Conservation (phyloP, 768 basidiomycete genomes). For the Leccinum aurantiacum region DNA sequence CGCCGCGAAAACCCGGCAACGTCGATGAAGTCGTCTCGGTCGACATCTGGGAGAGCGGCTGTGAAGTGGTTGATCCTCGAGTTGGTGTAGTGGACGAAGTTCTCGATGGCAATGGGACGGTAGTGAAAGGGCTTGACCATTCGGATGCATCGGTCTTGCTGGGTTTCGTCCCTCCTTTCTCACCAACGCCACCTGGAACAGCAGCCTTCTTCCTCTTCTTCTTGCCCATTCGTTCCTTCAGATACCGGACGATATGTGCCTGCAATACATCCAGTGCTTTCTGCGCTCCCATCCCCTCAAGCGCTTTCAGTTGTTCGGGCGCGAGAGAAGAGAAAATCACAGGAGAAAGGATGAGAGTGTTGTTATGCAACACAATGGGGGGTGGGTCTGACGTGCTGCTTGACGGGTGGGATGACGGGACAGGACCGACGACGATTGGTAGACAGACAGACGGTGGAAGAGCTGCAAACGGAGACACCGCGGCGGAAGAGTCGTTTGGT, state of each 20-base stretch:
- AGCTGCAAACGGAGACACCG: slow-evolving; percentile 28
- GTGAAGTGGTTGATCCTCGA: not conserved
- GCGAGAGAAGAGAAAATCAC: slow-evolving; percentile 79
- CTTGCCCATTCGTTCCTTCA: slow-evolving; percentile 67
- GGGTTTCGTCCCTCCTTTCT: slow-evolving; percentile 43
- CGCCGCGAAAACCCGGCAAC: slow-evolving; percentile 16
- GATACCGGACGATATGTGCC: slow-evolving; percentile 77
- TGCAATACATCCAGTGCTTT: slow-evolving; percentile 81
- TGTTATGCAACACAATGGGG: slow-evolving; percentile 82
- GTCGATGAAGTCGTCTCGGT: not conserved
- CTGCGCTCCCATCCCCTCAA: slow-evolving; percentile 80
- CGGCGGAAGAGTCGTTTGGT: slow-evolving; percentile 19
- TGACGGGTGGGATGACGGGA: slow-evolving; percentile 62
- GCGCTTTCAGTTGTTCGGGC: slow-evolving; percentile 65
- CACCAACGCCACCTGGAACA: slow-evolving; percentile 29
- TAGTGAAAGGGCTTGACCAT: slow-evolving; percentile 44
- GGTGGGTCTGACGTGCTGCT: slow-evolving; percentile 42
- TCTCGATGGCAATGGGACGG: slow-evolving; percentile 38
- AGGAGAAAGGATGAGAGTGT: slow-evolving; percentile 82
- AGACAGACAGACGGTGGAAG: slow-evolving; percentile 53
- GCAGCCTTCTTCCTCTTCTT: slow-evolving; percentile 41
- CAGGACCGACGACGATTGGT: slow-evolving; percentile 75
- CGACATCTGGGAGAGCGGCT: slow-evolving; percentile 4
- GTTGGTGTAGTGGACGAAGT: not conserved
- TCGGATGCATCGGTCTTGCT: slow-evolving; percentile 35